phyloP scores from a whole-genome alignment of 495 filamentous ascomycete species.

The Xylaria bambusicola region DNA sequence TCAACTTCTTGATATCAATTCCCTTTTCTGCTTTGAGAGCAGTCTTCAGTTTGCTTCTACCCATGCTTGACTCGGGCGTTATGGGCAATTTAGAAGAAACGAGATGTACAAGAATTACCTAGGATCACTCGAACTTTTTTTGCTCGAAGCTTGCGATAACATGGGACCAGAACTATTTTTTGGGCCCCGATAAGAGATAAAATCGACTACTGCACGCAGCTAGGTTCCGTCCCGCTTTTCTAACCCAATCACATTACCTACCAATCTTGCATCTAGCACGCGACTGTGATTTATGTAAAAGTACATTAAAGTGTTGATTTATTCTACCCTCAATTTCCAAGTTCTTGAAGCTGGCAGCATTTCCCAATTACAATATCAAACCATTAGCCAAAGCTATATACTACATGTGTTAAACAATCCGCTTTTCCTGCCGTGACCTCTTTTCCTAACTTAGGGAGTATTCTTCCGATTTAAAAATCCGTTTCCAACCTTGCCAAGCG shows the following conservation, averaged over 20 bases:
- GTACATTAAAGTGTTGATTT: too few species aligned
- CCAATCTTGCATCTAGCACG: too few species aligned
- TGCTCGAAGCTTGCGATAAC: conserved; percentile 18
- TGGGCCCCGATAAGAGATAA: conserved; percentile 15
- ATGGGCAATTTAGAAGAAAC: conserved; percentile 16
- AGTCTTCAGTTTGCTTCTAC: conserved; percentile 63
- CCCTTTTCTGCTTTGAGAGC: conserved; percentile 69
- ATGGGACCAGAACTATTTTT: conserved; percentile 6
- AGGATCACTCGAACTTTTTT: conserved; percentile 9
- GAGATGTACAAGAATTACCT: conserved; percentile 2
- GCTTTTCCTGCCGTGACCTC: not conserved
- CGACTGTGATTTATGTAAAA: too few species aligned
- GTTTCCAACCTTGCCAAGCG: conserved; percentile 30
- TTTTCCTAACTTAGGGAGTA: not conserved
- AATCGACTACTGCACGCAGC: not conserved
- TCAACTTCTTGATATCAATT: conserved; percentile 66
- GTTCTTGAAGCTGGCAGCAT: not conserved
- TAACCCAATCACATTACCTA: conserved; percentile 6
- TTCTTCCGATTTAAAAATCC: conserved; percentile 28
- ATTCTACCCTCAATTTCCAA: too few species aligned
- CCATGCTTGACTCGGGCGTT: conserved; percentile 31
- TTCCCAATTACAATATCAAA: not conserved
- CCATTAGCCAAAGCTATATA: not conserved
- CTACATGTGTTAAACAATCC: not conserved
- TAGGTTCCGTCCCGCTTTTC: conserved; percentile 1